Evolutionary conservation across 1,284 basidiomycete genomes (phyloP).

Genomic region (Hypsizygus ulmarius): DNA sequence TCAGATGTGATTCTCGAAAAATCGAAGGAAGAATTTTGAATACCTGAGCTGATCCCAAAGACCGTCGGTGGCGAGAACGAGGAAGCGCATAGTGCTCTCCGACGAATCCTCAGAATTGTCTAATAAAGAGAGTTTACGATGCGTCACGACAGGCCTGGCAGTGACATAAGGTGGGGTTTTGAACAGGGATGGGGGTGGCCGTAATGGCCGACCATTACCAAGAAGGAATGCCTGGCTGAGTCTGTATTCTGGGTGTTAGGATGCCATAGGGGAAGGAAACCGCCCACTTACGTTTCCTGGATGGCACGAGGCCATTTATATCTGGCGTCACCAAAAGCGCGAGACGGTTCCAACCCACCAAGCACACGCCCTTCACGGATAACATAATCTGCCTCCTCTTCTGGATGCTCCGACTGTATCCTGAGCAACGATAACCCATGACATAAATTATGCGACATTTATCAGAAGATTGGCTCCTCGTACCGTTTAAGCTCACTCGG

Average conservation of each 20-base stretch:
- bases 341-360: constrained; percentile 91
- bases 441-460: background rate
- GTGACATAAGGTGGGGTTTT: constrained; percentile 96
- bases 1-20: background rate
- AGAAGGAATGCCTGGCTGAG: constrained; percentile 66
- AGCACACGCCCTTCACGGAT: constrained; percentile 86
- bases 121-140: constrained; percentile 60
- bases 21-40: background rate
- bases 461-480: constrained; percentile 11
- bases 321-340: constrained; percentile 93
- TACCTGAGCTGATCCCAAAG: constrained; percentile 88
- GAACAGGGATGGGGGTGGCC: constrained; percentile 56
- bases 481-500: constrained; percentile 76
- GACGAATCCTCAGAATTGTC: constrained; percentile 15
- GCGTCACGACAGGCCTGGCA: constrained; percentile 86
- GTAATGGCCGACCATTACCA: constrained; percentile 59
- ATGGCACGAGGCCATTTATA: constrained; percentile 86
- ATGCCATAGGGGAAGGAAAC: constrained; percentile 1
- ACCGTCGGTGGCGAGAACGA: constrained; percentile 92
- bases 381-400: constrained; percentile 77
- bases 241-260: constrained; percentile 34
- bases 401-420: constrained; percentile 87
- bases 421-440: constrained; percentile 39
- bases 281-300: constrained; percentile 63
- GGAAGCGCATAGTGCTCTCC: constrained; percentile 55